These are phyloP conservation scores for Thuja plicata DNA, from an alignment of 83 land plant genomes.

Conservation along the genomic window DNA sequence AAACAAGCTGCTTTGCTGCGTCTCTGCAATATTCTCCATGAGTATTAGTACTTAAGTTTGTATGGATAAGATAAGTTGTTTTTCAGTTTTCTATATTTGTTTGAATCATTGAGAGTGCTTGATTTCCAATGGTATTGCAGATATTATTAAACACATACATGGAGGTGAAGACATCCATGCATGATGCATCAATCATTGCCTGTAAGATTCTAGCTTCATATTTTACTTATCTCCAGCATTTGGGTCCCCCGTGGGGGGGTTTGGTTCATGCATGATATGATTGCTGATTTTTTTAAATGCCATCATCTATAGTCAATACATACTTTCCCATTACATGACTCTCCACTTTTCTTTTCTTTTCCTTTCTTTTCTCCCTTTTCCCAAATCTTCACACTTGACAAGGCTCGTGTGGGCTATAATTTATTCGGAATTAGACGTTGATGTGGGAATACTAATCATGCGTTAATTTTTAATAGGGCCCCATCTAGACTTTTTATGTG, in stretches of 20 bases:
- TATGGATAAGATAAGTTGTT: constrained; percentile 2
- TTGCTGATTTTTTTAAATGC: not conserved
- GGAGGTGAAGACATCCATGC: not conserved
- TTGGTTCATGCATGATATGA: not conserved
- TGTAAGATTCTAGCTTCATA: constrained; percentile 13
- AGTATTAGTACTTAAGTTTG: too few relatives aligned
- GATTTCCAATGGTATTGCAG: constrained; percentile 2
- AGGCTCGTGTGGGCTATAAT: not conserved
- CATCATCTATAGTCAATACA: not conserved
- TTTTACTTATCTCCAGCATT: not conserved
- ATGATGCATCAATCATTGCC: constrained; percentile 8
- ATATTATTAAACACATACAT: not conserved
- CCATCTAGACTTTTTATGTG: not conserved
- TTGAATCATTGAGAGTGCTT: constrained; percentile 8
- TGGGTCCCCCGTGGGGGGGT: not conserved
- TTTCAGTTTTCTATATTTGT: not conserved
- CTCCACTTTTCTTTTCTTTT: not conserved
- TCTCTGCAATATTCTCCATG: not conserved
- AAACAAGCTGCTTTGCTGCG: not conserved
- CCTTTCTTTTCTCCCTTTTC: not conserved
- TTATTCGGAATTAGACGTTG: not conserved
- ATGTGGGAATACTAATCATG: constrained; percentile 1
- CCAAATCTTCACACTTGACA: not conserved
- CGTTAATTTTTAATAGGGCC: not conserved
- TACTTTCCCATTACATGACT: too few relatives aligned